A percentile compares a stretch with the other conserved stretches of the same genome.
Conservation (phyloP, 768 basidiomycete species). For the Termitomyces sp. region DNA sequence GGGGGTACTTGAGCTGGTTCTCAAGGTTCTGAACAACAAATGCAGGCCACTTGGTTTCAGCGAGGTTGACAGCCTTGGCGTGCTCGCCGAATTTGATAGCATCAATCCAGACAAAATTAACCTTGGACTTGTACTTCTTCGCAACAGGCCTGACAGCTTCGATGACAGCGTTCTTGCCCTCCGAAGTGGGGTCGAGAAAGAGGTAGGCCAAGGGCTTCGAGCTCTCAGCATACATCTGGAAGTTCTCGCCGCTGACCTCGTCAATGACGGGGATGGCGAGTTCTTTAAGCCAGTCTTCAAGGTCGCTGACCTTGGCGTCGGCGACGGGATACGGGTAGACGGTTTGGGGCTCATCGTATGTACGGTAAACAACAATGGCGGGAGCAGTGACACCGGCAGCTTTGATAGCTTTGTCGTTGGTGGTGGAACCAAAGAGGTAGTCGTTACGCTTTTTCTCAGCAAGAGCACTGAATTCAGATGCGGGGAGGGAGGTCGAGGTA, state of each 20-base stretch:
- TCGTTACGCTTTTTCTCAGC: conserved; percentile 90
- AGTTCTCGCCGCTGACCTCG: conserved; percentile 94
- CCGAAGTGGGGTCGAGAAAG: conserved; percentile 79
- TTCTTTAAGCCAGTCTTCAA: conserved; percentile 75
- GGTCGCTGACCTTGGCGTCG: conserved; percentile 49
- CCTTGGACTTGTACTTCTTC: conserved; percentile 70
- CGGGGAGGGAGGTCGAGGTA: conserved; percentile 64
- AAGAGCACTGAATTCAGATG: conserved; percentile 66
- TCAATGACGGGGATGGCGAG: conserved; percentile 86
- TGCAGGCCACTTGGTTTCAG: conserved; percentile 82
- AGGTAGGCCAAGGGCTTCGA: conserved; percentile 89
- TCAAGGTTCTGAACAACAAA: conserved; percentile 89
- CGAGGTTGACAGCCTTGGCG: conserved; percentile 88
- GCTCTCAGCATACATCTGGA: conserved; percentile 75
- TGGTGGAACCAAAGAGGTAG: conserved; percentile 86
- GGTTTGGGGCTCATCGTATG: conserved; percentile 78
- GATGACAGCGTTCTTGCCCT: conserved; percentile 59
- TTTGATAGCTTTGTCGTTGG: conserved; percentile 62
- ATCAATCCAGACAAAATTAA: conserved; percentile 99
- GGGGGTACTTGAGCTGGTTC: conserved; percentile 86
- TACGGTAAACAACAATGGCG: conserved; percentile 86
- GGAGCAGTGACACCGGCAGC: conserved; percentile 75
- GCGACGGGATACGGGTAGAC: conserved; percentile 62
- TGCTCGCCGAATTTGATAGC: conserved; percentile 93
- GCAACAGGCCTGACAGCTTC: conserved; percentile 73